A percentile compares a stretch with the other conserved stretches of the same genome.
These are phyloP conservation scores for Funneliformis caledonium DNA, from an alignment of 371 early-diverging fungal genomes.

Conservation along the genomic window DNA sequence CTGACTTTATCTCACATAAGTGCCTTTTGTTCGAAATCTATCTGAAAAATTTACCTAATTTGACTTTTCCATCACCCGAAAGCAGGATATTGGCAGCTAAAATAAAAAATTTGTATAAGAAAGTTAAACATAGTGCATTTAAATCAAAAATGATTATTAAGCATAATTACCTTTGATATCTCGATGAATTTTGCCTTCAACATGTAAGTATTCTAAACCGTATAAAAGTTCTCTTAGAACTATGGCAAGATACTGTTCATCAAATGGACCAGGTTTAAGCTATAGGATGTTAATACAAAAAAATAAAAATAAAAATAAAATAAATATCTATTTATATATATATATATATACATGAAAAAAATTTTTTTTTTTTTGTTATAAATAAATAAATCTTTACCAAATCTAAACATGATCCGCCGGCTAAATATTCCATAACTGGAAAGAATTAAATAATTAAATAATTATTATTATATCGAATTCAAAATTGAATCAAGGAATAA, in stretches of 20 bases:
- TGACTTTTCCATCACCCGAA: slow-evolving; percentile 55
- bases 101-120: slow-evolving; percentile 28
- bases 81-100: slow-evolving; percentile 86
- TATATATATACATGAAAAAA: no score
- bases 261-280: slow-evolving; percentile 84
- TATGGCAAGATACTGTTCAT: slow-evolving; percentile 89
- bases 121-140: not conserved
- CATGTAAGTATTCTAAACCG: slow-evolving; percentile 96
- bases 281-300: slow-evolving; percentile 32
- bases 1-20: not conserved
- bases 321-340: not conserved
- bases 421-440: slow-evolving; percentile 55
- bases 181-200: slow-evolving; percentile 93
- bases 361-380: no score
- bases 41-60: slow-evolving; percentile 47
- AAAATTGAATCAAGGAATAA: not conserved
- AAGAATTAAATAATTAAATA: slow-evolving; percentile 49
- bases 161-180: slow-evolving; percentile 73
- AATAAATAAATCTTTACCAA: slow-evolving; percentile 55
- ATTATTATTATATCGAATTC: slow-evolving; percentile 57
- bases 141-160: not conserved
- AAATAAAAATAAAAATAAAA: not conserved
- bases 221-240: slow-evolving; percentile 87
- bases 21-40: not conserved
- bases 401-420: slow-evolving; percentile 90